Conservation (phyloP, 345 rosid genomes). For the Durio zibethinus region DNA sequence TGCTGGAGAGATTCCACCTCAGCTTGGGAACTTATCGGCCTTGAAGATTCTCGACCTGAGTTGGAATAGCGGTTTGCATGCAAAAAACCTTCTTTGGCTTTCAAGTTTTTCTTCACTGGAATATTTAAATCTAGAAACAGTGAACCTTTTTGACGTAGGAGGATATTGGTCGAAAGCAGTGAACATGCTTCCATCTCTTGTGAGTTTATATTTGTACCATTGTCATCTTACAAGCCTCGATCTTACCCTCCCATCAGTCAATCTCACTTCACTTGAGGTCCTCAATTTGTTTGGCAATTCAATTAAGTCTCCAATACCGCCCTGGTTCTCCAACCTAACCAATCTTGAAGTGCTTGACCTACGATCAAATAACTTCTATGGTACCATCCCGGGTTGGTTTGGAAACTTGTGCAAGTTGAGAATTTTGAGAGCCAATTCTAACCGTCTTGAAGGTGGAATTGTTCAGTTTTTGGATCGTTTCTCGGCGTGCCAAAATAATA, state of each 20-base stretch:
- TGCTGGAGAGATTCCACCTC: neutral
- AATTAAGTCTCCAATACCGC: neutral
- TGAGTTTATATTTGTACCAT: neutral
- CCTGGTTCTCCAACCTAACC: neutral
- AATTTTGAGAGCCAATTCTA: neutral
- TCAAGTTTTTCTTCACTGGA: neutral
- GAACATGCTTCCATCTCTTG: neutral
- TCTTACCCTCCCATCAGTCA: neutral
- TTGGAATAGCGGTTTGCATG: neutral
- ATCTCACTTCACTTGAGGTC: neutral
- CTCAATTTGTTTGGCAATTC: neutral
- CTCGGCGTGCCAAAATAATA: neutral
- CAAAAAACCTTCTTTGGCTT: neutral
- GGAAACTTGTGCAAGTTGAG: conserved; percentile 2
- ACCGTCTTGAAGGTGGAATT: neutral
- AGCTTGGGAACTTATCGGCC: neutral
- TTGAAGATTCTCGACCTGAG: neutral
- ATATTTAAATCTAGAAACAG: neutral
- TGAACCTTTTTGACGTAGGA: neutral
- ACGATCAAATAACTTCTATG: neutral
- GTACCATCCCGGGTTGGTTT: neutral
- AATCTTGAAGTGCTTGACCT: neutral
- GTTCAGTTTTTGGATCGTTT: neutral
- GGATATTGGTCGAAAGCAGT: neutral
- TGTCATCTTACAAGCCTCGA: neutral